These are phyloP conservation scores for Stagonosporopsis rhizophila DNA, from an alignment of 2,329 filamentous ascomycete genomes.

Conservation along the genomic window DNA sequence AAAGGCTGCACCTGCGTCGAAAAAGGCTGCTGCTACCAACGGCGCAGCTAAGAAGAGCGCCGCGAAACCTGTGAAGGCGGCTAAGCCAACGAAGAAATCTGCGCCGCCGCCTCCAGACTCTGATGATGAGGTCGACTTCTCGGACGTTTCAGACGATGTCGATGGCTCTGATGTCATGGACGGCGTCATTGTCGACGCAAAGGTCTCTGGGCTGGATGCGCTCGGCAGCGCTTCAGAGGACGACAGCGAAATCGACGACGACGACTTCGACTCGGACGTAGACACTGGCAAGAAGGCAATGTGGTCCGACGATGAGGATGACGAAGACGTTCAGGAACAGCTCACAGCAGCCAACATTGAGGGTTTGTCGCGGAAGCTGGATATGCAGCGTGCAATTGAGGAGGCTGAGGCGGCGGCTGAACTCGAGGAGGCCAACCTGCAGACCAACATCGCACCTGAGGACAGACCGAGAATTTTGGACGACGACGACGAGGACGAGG, in stretches of 20 bases:
- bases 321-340: conserved; percentile 86
- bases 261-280: conserved; percentile 65
- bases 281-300: conserved; percentile 63
- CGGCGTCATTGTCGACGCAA: conserved; percentile 47
- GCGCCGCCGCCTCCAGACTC: conserved; percentile 39
- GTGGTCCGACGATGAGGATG: conserved; percentile 97
- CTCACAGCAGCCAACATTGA: conserved; percentile 96
- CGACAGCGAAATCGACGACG: conserved; percentile 46
- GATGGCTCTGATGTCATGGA: conserved; percentile 50
- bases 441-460: conserved; percentile 85
- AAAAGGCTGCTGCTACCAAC: conserved; percentile 53
- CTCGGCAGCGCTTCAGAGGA: conserved; percentile 49
- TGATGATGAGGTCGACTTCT: conserved; percentile 44
- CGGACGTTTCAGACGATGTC: conserved; percentile 29
- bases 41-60: conserved; percentile 33
- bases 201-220: conserved; percentile 49
- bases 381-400: conserved; percentile 77
- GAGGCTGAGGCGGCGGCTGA: conserved; percentile 85
- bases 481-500: conserved; percentile 65
- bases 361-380: conserved; percentile 84
- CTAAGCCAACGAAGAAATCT: conserved; percentile 45
- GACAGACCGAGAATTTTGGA: conserved; percentile 73
- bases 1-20: conserved; percentile 27
- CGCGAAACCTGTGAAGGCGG: conserved; percentile 29
- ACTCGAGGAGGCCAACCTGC: conserved; percentile 81